A percentile compares a stretch with the other conserved stretches of the same genome.
Evolutionary conservation across 441 rosid genomes (phyloP).

Genomic region (Adansonia grandidieri): DNA sequence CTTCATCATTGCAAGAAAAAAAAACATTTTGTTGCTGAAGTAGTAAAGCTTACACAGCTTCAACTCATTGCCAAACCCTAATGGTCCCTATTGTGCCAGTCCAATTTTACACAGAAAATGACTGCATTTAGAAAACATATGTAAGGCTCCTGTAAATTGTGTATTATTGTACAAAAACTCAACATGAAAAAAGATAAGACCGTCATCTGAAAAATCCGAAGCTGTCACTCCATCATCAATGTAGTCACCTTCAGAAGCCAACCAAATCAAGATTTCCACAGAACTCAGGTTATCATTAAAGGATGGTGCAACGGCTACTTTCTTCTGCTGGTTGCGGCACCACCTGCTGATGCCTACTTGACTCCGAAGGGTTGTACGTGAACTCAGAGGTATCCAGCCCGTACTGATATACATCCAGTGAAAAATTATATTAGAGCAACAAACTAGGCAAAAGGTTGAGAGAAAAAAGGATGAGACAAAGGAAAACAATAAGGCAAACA

Average conservation of each 20-base stretch:
- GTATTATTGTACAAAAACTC: slow-evolving; percentile 40
- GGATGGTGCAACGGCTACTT: slow-evolving; percentile 84
- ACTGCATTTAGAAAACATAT: slow-evolving; percentile 6
- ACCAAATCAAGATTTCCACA: background rate
- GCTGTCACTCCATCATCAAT: slow-evolving; percentile 25
- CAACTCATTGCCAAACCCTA: slow-evolving; percentile 21
- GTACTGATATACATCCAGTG: slow-evolving; percentile 57
- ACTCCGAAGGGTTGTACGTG: slow-evolving; percentile 91
- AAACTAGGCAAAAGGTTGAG: slow-evolving; percentile 16
- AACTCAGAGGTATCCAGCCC: slow-evolving; percentile 96
- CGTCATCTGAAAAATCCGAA: slow-evolving; percentile 25
- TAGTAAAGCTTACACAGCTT: background rate
- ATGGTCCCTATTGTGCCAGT: background rate
- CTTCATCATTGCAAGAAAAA: too few relatives aligned
- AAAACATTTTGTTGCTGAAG: too few relatives aligned
- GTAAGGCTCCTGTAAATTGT: slow-evolving; percentile 31
- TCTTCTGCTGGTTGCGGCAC: slow-evolving; percentile 75
- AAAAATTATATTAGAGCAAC: slow-evolving; percentile 27
- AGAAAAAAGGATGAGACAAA: background rate
- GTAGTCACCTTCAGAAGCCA: slow-evolving; percentile 20
- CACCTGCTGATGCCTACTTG: slow-evolving; percentile 80
- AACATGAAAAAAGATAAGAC: slow-evolving; percentile 11
- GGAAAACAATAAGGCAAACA: background rate
- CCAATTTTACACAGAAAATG: slow-evolving; percentile 29
- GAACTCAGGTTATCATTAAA: slow-evolving; percentile 48